A percentile compares a stretch with the other conserved stretches of the same genome.
Conservation (phyloP, 2,329 filamentous ascomycete genomes). For the Trichophyton verrucosum region DNA sequence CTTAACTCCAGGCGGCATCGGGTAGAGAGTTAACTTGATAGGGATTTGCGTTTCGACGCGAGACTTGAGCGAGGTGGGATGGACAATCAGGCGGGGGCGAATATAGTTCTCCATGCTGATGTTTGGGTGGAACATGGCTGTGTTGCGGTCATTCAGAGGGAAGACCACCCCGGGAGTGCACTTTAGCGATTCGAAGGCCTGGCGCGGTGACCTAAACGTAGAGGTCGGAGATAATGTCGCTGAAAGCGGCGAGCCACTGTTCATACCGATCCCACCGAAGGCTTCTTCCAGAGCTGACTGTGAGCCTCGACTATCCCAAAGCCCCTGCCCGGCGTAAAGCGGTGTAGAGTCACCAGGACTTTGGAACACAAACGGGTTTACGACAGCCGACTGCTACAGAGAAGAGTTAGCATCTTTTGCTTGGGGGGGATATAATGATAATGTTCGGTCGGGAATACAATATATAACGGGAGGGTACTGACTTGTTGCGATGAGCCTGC, state of each 20-base stretch:
- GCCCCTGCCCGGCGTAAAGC: slow-evolving; percentile 15
- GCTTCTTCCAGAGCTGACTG: slow-evolving; percentile 34
- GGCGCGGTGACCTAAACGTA: slow-evolving; percentile 24
- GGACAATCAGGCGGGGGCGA: slow-evolving; percentile 43
- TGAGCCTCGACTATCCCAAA: slow-evolving; percentile 33
- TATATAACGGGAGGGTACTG: neutral
- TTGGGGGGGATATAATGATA: neutral
- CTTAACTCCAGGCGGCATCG: slow-evolving; percentile 61
- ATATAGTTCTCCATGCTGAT: slow-evolving; percentile 23
- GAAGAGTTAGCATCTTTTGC: neutral
- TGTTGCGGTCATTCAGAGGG: slow-evolving; percentile 17
- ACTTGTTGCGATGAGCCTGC: slow-evolving; percentile 2
- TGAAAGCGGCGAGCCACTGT: slow-evolving; percentile 31
- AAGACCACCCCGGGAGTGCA: slow-evolving; percentile 11
- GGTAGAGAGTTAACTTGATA: slow-evolving; percentile 65
- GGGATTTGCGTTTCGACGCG: slow-evolving; percentile 94
- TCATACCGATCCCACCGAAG: slow-evolving; percentile 36
- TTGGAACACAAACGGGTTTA: slow-evolving; percentile 9
- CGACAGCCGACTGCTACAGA: neutral
- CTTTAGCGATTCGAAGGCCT: slow-evolving; percentile 27
- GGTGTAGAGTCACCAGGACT: slow-evolving; percentile 1
- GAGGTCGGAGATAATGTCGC: slow-evolving; percentile 27
- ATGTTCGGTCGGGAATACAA: no score
- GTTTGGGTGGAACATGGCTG: slow-evolving; percentile 20
- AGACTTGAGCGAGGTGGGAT: slow-evolving; percentile 65